These are phyloP conservation scores for Musa troglodytarum DNA, from an alignment of 176 grass and related monocot species.

Conservation along the genomic window DNA sequence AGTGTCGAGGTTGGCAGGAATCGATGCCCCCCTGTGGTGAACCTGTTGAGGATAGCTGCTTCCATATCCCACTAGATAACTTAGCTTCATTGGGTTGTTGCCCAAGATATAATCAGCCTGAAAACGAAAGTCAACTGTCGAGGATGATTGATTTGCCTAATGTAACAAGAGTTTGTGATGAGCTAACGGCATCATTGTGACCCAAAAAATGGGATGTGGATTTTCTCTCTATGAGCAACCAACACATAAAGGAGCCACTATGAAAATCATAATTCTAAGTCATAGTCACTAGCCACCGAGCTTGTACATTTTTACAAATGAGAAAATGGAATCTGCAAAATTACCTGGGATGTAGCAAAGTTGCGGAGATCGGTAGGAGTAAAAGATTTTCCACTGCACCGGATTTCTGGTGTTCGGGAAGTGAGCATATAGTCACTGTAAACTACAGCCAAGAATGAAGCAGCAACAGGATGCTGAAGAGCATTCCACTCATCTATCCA, in stretches of 20 bases:
- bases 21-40: slow-evolving; percentile 78
- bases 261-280: background rate
- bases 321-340: background rate
- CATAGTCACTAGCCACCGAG: background rate
- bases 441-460: slow-evolving; percentile 51
- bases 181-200: no score
- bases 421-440: slow-evolving; percentile 69
- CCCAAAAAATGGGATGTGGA: no score
- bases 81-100: slow-evolving; percentile 64
- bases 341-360: slow-evolving; percentile 68
- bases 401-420: slow-evolving; percentile 33
- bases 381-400: slow-evolving; percentile 46
- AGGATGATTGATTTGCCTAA: background rate
- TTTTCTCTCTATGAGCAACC: no score
- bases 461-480: slow-evolving; percentile 63
- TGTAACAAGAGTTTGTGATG: background rate
- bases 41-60: slow-evolving; percentile 44
- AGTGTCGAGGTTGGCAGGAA: slow-evolving; percentile 38
- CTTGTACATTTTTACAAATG: background rate
- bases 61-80: slow-evolving; percentile 76
- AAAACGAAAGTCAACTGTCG: background rate
- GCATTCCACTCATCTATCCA: slow-evolving; percentile 61
- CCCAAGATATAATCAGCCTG: slow-evolving; percentile 67
- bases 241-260: no score
- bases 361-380: slow-evolving; percentile 41